Base-by-base conservation (phyloP, 2,329 filamentous ascomycete species). In the Aureobasidium sp. region DNA sequence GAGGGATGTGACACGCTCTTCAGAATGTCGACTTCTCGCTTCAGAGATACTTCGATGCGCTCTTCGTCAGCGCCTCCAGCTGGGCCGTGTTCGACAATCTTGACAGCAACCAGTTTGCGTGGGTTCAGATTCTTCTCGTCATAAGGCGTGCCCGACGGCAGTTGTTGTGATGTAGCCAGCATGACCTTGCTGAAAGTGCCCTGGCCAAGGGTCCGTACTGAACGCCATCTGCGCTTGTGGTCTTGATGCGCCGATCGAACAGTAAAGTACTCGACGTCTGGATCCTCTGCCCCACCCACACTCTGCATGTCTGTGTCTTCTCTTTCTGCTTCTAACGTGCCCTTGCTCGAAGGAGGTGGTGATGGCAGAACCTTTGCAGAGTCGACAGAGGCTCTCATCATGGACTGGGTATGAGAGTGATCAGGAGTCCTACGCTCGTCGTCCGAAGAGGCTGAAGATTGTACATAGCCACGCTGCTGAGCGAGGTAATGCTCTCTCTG, bases 171-270 rank as follows among this genome's bases (percentile, higher is more conserved):
- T 12, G 92, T 96, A 5, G 92, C 94, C 45, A 99, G 80, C 76
- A 95, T 88, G 22, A 99, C 94, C 70, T 90, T 90, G 73, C 92
- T 97, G 74, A 99, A 99, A 0, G 94, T 97, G 41, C 94, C 94
- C 69, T 96, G 90, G 5, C 94, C 94, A 6, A 99, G 82, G 66
- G 87, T 79, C 63, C 89, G 87, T 42, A 99, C 77, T 14, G 88
- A 88, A 67, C 89, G 84, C 86, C 94, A 99, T 62, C 88, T 85
- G 22, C 85, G 80, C 66, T 84, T 90, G 78, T 80, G 31, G 90
- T 70, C 91, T 94, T 65, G 86, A 85, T 67, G 91, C 71, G 52
- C 77, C 77, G 51, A 76, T 49, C 79, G 76, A 59, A 78, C 77
- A 34, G 75, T 75, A n/a, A 80, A 72, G 67, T 77, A 78, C 52